Conservation (phyloP, 148 eudicot species). For the Camellia japonica region DNA sequence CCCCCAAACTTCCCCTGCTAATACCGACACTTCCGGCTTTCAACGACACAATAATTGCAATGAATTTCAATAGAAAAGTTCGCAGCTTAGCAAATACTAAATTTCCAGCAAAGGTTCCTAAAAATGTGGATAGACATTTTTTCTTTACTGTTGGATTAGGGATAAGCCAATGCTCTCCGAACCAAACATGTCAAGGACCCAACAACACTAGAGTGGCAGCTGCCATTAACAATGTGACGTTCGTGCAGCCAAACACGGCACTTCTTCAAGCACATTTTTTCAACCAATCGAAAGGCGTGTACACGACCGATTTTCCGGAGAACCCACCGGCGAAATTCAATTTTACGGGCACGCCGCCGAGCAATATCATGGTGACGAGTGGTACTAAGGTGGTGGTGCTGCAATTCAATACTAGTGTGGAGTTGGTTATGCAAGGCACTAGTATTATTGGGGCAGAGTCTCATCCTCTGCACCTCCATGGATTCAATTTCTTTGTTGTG, state of each 20-base stretch:
- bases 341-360: slow-evolving; percentile 64
- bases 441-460: slow-evolving; percentile 58
- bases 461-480: slow-evolving; percentile 74
- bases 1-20: neutral
- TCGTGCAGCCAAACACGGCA: slow-evolving; percentile 52
- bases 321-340: slow-evolving; percentile 45
- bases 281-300: slow-evolving; percentile 43
- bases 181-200: slow-evolving; percentile 58
- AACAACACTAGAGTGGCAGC: slow-evolving; percentile 51
- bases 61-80: slow-evolving; percentile 16
- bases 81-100: slow-evolving; percentile 25
- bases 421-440: slow-evolving; percentile 65
- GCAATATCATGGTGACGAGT: slow-evolving; percentile 33
- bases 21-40: slow-evolving; percentile 22
- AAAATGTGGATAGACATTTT: slow-evolving; percentile 17
- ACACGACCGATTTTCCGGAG: slow-evolving; percentile 45
- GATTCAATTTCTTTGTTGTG: slow-evolving; percentile 63
- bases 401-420: slow-evolving; percentile 53
- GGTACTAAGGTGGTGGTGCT: slow-evolving; percentile 57
- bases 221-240: slow-evolving; percentile 58
- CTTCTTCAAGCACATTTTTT: slow-evolving; percentile 54
- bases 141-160: slow-evolving; percentile 37
- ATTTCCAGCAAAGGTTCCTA: slow-evolving; percentile 31
- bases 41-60: slow-evolving; percentile 26
- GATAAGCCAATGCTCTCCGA: slow-evolving; percentile 21